Base-by-base conservation (phyloP, 176 grass and related monocot genomes). In the Aegilops bicornis region DNA sequence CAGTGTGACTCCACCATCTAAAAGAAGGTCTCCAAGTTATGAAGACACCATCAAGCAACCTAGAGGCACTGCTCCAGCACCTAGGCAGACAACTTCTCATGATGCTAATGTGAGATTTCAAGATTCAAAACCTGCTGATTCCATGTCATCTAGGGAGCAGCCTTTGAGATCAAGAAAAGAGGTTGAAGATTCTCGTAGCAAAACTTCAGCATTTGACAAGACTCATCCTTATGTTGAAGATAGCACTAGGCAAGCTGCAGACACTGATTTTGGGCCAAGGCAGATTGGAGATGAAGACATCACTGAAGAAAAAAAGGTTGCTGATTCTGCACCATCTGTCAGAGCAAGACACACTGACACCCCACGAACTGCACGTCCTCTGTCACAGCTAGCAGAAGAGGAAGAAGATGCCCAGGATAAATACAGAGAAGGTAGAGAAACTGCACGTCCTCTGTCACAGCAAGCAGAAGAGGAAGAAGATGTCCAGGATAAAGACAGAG, bases 381-480 rank as follows among this genome's bases (percentile, higher is more conserved):
- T 76, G 43, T 76, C 25, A 78, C 64, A 76, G 73, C 80, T 83
- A 79, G 73, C 27, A 35, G 14, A 78, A 84, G 64, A 20, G 77
- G 29, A 64, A 88, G 81, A 84, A 78, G 80, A 79, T 88, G 64
- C 73, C 33, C 35, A 10, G 17, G 36, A 70, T 52, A 83, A 77
- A 63, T 50, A 29, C 52, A 83, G 19, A 40, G 35, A 88, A 63
- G 76, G 64, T 35, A 78, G 45, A 88, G 86, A 67, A 32, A 76
- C 43, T 76, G 43, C 43, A 19, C 73, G 6, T 50, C 73, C 73
- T 76, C 43, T 76, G 43, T 76, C 25, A 83, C 73, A 76, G 73
- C 80, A 84, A 79, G 73, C 27, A 35, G 14, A 78, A 84, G 64
- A 20, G 77, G 37, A 64, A 88, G 81, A 84, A 78, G 80, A 79